Percentiles rank a stretch among this genome's conserved stretches.
phyloP scores from a whole-genome alignment of 495 filamentous ascomycete species.

The Podospora anserina region DNA sequence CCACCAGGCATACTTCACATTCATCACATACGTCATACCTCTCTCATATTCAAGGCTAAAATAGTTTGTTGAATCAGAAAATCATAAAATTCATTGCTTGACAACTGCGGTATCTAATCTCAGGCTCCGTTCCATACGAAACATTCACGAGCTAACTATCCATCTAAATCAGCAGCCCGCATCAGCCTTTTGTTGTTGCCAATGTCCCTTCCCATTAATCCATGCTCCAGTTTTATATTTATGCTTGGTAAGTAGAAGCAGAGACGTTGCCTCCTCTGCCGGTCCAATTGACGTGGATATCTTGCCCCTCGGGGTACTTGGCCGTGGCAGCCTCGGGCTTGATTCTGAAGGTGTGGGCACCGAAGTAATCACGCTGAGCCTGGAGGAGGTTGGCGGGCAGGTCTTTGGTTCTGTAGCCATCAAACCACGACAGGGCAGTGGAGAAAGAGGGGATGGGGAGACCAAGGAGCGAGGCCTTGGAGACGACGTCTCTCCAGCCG shows the following conservation, averaged over 20 bases:
- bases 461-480: conserved; percentile 87
- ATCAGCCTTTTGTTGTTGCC: conserved; percentile 14
- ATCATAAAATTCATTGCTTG: conserved; percentile 17
- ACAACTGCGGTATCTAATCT: background rate
- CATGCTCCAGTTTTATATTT: conserved; percentile 36
- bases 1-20: background rate
- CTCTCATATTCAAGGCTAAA: background rate
- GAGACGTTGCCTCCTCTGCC: conserved; percentile 94
- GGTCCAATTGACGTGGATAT: conserved; percentile 99
- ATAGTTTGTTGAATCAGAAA: background rate
- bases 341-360: conserved; percentile 97
- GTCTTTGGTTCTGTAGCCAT: conserved; percentile 92
- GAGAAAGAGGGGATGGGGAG: conserved; percentile 94
- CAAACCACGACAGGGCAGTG: conserved; percentile 95
- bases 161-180: conserved; percentile 9
- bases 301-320: conserved; percentile 80
- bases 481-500: conserved; percentile 92
- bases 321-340: conserved; percentile 84
- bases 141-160: conserved; percentile 12
- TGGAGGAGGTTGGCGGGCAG: conserved; percentile 97
- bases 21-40: background rate
- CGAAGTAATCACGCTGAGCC: conserved; percentile 98
- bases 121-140: conserved; percentile 6
- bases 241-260: conserved; percentile 95
- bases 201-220: background rate